Base-by-base conservation (phyloP, 2,329 filamentous ascomycete genomes). In the Fusarium albosuccineum region DNA sequence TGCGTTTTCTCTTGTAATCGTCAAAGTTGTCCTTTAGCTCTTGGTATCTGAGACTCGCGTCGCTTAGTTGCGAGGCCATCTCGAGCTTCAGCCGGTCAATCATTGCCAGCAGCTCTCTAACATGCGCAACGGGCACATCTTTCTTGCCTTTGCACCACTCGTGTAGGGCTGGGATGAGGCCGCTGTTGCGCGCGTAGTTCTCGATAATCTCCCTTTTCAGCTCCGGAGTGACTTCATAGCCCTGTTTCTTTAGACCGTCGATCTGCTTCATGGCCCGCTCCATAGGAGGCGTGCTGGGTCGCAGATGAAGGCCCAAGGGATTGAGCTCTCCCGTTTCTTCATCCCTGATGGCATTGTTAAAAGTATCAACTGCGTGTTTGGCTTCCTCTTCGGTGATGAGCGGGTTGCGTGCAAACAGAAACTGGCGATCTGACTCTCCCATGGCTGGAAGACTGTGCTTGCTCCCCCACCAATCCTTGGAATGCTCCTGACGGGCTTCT, bases 221-320 rank as follows among this genome's bases (percentile, higher is more conserved):
- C 4, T 40, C 49, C n/a, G 29, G 3, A 6, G 59, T 40, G 9
- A 72, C 22, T 1, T 51, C 30, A 6, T 46, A 26, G 13, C 57
- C 57, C 14, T 56, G 39, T 6, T 58, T 40, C n/a, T 39, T n/a
- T 11, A 72, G 51, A 5, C 40, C n/a, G 10, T 61, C 26, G 6
- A 63, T 17, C 6, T 58, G 29, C 42, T 60, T 68, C 42, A 52
- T 11, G 3, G 60, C 64, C 33, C 54, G 50, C 30, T 67, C 58
- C 7, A 53, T n/a, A 0, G 67, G 67, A 30, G 60, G 69, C 17
- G 62, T 72, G 27, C 52, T 50, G 9, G 67, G 46, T 13, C 70
- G 45, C 33, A 67, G 14, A 13, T 68, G 60, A 13, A 22, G 17
- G 2, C 59, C 60, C 8, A 67, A n/a, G 5, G 65, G 54, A 33